phyloP scores from a whole-genome alignment of 106 monocot species.

The Phalaenopsis equestris region DNA sequence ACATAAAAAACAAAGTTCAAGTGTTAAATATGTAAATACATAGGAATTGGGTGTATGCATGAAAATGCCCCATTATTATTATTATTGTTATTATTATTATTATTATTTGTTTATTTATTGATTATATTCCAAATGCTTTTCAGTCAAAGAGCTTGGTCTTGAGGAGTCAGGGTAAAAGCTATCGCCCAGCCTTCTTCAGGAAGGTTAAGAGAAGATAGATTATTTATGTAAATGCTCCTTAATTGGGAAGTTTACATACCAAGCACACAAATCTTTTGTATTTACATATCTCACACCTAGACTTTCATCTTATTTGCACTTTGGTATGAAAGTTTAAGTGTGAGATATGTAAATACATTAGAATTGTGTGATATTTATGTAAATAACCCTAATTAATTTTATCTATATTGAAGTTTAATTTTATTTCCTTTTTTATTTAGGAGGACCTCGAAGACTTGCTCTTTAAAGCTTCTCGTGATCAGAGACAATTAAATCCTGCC shows the following conservation, averaged over 20 bases:
- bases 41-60: too few species aligned
- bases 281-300: too few species aligned
- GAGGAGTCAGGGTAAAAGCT: constrained; percentile 68
- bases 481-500: constrained; percentile 56
- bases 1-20: not conserved
- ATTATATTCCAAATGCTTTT: constrained; percentile 2
- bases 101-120: not conserved
- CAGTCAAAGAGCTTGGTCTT: constrained; percentile 83
- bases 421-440: constrained; percentile 19
- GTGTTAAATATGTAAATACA: not conserved
- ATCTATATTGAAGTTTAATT: not conserved
- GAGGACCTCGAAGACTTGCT: constrained; percentile 88
- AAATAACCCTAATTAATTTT: too few species aligned
- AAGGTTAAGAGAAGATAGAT: constrained; percentile 40
- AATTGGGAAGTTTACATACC: too few species aligned
- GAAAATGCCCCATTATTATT: too few species aligned
- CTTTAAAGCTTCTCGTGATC: constrained; percentile 41
- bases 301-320: too few species aligned
- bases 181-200: constrained; percentile 88
- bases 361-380: too few species aligned
- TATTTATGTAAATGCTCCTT: not conserved
- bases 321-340: too few species aligned
- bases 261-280: too few species aligned
- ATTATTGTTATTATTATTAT: too few species aligned
- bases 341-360: too few species aligned